phyloP scores from a whole-genome alignment of 2,329 filamentous ascomycete species.

The Allantophomopsis lycopodina region DNA sequence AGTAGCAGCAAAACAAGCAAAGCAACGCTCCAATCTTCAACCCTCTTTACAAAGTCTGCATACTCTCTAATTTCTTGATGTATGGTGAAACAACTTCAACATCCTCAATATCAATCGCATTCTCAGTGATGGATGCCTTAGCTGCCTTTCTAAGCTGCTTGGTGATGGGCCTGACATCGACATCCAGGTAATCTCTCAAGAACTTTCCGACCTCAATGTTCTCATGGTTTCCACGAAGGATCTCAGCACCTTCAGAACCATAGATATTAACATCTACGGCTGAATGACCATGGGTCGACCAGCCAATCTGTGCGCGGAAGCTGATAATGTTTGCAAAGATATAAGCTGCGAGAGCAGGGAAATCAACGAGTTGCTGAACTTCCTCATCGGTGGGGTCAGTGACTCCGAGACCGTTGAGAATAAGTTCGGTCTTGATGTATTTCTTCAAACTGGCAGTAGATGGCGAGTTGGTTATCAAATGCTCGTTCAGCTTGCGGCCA shows the following conservation, averaged over 20 bases:
- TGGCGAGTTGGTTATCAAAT: slow-evolving; percentile 18
- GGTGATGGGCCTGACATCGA: slow-evolving; percentile 70
- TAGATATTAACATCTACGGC: slow-evolving; percentile 97
- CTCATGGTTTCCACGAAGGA: slow-evolving; percentile 75
- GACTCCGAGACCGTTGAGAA: slow-evolving; percentile 64
- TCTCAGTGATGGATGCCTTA: too few relatives aligned
- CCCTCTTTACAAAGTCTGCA: too few relatives aligned
- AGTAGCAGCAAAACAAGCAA: too few relatives aligned
- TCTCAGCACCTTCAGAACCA: slow-evolving; percentile 53
- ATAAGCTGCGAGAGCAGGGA: slow-evolving; percentile 36
- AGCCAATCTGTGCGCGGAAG: slow-evolving; percentile 76
- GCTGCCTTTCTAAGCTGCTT: slow-evolving; percentile 38
- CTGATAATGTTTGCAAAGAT: slow-evolving; percentile 78
- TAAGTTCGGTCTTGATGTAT: slow-evolving; percentile 56
- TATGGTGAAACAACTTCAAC: too few relatives aligned
- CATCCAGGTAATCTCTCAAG: slow-evolving; percentile 61
- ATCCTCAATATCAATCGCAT: too few relatives aligned
- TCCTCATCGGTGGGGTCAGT: slow-evolving; percentile 59
- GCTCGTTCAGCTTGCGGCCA: slow-evolving; percentile 42
- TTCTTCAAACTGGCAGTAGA: slow-evolving; percentile 28
- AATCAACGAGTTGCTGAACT: slow-evolving; percentile 47
- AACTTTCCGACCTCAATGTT: slow-evolving; percentile 88
- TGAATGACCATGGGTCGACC: slow-evolving; percentile 87
- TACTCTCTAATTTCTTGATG: too few relatives aligned
- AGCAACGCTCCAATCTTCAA: too few relatives aligned